phyloP scores from a whole-genome alignment of 176 grass and related monocot genomes.

The Oryza coarctata region DNA sequence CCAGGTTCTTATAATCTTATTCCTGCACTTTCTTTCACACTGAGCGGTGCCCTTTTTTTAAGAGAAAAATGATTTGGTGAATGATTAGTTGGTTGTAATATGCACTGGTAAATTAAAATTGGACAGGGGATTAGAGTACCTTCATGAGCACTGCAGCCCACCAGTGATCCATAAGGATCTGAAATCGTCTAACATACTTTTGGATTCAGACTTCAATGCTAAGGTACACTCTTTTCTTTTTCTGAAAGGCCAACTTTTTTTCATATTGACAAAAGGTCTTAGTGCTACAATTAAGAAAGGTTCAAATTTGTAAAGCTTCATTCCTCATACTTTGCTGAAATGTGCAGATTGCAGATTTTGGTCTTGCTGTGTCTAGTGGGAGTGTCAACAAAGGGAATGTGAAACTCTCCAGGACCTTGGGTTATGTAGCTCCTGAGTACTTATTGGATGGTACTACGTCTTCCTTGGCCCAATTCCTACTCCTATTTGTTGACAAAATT shows the following conservation, averaged over 20 bases:
- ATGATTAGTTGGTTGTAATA: conserved; percentile 43
- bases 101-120: conserved; percentile 34
- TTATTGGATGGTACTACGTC: conserved; percentile 67
- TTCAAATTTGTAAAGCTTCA: not conserved
- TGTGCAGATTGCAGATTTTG: conserved; percentile 96
- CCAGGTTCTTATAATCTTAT: conserved; percentile 53
- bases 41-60: not conserved
- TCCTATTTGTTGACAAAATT: not conserved
- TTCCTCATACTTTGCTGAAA: conserved; percentile 3
- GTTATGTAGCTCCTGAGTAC: conserved; percentile 96
- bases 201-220: conserved; percentile 84
- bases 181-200: conserved; percentile 98
- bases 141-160: conserved; percentile 94
- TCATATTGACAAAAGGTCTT: conserved; percentile 14
- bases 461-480: conserved; percentile 17
- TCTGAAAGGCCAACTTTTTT: not conserved
- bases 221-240: conserved; percentile 56
- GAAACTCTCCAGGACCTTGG: conserved; percentile 89
- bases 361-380: conserved; percentile 72
- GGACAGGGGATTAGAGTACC: conserved; percentile 89
- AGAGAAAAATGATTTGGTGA: conserved; percentile 7
- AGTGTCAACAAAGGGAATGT: conserved; percentile 61
- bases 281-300: not conserved
- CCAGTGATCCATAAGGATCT: conserved; percentile 94
- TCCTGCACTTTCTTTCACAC: conserved; percentile 34